phyloP scores from a whole-genome alignment of 2,329 filamentous ascomycete genomes.

The Paraconiothyrium brasiliense region DNA sequence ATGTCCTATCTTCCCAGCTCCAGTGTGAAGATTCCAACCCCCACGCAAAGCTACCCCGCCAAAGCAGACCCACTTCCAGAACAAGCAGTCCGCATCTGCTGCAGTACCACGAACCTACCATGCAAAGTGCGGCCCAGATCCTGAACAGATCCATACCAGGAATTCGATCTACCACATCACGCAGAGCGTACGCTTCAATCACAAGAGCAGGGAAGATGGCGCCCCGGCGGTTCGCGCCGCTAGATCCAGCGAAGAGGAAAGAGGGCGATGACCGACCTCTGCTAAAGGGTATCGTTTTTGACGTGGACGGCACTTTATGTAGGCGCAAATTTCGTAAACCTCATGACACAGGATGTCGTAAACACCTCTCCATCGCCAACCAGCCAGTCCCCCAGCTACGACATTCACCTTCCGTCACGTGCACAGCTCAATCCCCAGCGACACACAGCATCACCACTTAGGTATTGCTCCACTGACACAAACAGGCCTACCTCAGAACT shows the following conservation, averaged over 20 bases:
- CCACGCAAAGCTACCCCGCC: neutral
- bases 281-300: conserved; percentile 76
- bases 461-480: neutral
- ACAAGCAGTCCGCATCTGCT: neutral
- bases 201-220: neutral
- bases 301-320: conserved; percentile 96
- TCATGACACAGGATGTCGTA: neutral
- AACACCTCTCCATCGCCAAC: neutral
- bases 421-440: too few species aligned
- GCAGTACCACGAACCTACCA: neutral
- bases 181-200: neutral
- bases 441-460: too few species aligned
- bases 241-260: conserved; percentile 47
- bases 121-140: neutral
- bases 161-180: neutral
- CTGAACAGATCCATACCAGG: too few species aligned
- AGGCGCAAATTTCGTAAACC: conserved; percentile 47
- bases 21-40: neutral
- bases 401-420: too few species aligned
- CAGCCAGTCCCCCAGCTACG: too few species aligned
- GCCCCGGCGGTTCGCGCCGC: conserved; percentile 60
- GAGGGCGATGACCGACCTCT: conserved; percentile 51
- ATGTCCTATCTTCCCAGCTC: too few species aligned
- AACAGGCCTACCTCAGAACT: conserved; percentile 83
- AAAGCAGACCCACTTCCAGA: conserved; percentile 10